Conservation (phyloP, 768 basidiomycete genomes). For the Boletus barrowsii region DNA sequence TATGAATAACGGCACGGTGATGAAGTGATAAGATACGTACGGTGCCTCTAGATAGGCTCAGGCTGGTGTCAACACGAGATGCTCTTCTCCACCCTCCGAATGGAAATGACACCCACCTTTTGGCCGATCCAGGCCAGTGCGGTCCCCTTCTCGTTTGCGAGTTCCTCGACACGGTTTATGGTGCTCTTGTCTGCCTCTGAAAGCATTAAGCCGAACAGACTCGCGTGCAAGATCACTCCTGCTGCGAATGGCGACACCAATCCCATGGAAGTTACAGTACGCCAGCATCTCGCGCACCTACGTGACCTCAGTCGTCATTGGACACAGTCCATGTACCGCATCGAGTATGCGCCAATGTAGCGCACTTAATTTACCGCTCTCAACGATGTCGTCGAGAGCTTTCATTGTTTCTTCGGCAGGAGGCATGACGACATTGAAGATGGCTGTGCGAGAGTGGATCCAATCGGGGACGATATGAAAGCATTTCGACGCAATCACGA, state of each 20-base stretch:
- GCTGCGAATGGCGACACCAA: conserved; percentile 44
- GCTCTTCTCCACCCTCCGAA: conserved; percentile 30
- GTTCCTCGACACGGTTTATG: conserved; percentile 28
- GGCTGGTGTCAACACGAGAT: conserved; percentile 24
- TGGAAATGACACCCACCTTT: conserved; percentile 40
- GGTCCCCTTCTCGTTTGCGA: conserved; percentile 39
- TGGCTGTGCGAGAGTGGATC: conserved; percentile 31
- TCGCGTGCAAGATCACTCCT: conserved; percentile 37
- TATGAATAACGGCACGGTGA: background rate
- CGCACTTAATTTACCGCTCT: conserved; percentile 42
- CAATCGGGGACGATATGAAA: conserved; percentile 9
- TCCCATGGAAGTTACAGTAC: conserved; percentile 47
- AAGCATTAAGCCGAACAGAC: conserved; percentile 16
- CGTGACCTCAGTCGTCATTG: background rate
- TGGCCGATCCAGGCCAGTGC: conserved; percentile 40
- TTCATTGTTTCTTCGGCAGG: conserved; percentile 48
- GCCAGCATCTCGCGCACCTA: conserved; percentile 47
- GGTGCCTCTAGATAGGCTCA: conserved; percentile 30
- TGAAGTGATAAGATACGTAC: conserved; percentile 9
- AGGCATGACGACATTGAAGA: conserved; percentile 39
- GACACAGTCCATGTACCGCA: conserved; percentile 22
- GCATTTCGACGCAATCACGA: conserved; percentile 32
- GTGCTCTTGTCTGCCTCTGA: conserved; percentile 21
- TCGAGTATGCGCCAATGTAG: conserved; percentile 49
- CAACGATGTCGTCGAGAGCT: conserved; percentile 47